A percentile compares a stretch with the other conserved stretches of the same genome.
phyloP scores from a whole-genome alignment of 2,329 filamentous ascomycete species.

The Nemania serpens region DNA sequence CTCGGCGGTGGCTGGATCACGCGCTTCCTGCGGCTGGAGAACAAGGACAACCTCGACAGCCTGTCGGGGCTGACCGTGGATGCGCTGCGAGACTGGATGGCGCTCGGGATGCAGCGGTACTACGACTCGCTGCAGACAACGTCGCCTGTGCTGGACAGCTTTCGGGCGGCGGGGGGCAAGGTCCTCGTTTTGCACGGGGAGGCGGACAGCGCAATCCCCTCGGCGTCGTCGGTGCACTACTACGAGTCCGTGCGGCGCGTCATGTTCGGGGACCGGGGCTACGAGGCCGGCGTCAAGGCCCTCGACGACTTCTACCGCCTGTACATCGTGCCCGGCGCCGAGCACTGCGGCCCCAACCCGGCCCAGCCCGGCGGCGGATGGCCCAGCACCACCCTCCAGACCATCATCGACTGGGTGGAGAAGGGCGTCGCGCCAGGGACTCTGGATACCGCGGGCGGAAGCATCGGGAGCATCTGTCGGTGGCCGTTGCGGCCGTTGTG shows the following conservation, averaged over 20 bases:
- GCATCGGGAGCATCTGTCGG: constrained; percentile 45
- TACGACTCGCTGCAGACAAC: constrained; percentile 51
- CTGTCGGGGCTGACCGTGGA: constrained; percentile 56
- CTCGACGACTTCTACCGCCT: constrained; percentile 53
- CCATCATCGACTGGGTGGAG: constrained; percentile 58
- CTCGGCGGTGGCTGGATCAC: constrained; percentile 42
- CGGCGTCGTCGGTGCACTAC: constrained; percentile 50
- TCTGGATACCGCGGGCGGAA: constrained; percentile 48
- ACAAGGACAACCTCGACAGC: constrained; percentile 43
- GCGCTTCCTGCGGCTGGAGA: constrained; percentile 30
- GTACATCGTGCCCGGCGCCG: constrained; percentile 52
- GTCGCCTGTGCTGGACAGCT: constrained; percentile 52
- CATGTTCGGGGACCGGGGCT: constrained; percentile 51
- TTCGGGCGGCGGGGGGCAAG: constrained; percentile 53
- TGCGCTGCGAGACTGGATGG: constrained; percentile 57
- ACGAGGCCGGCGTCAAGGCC: constrained; percentile 46
- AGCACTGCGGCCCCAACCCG: constrained; percentile 52
- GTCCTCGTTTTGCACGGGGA: constrained; percentile 59
- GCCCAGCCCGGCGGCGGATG: constrained; percentile 48
- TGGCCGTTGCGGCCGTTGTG: constrained; percentile 51
- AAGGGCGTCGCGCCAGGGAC: constrained; percentile 49
- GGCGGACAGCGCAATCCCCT: constrained; percentile 52
- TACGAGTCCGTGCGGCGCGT: constrained; percentile 52
- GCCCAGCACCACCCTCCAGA: constrained; percentile 51
- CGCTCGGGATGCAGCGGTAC: constrained; percentile 52